These are phyloP conservation scores for Hirschfeldia incana DNA, from an alignment of 345 rosid species.

Conservation along the genomic window DNA sequence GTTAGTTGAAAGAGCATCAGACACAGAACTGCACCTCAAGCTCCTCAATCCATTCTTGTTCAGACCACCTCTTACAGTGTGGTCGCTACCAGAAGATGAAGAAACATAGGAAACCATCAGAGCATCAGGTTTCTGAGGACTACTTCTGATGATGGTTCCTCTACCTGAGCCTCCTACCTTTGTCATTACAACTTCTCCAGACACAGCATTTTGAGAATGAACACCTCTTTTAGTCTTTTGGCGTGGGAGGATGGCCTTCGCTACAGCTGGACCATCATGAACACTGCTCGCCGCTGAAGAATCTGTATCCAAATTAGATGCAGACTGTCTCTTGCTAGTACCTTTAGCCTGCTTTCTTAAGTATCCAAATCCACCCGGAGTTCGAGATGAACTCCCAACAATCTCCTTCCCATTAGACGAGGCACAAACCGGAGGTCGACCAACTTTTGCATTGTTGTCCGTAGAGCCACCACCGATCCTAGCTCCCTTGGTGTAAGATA, in stretches of 20 bases:
- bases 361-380: conserved; percentile 36
- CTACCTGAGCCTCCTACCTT: conserved; percentile 56
- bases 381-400: conserved; percentile 67
- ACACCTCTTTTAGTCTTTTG: conserved; percentile 30
- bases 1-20: conserved; percentile 50
- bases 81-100: conserved; percentile 48
- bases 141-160: conserved; percentile 41
- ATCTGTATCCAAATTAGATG: conserved; percentile 53
- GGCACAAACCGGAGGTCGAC: neutral
- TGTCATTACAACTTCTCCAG: conserved; percentile 32
- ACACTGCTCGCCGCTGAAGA: conserved; percentile 66
- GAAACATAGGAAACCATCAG: conserved; percentile 29
- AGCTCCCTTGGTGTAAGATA: conserved; percentile 48
- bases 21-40: conserved; percentile 57
- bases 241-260: conserved; percentile 2
- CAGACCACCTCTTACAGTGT: conserved; percentile 39
- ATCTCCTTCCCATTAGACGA: conserved; percentile 62
- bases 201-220: conserved; percentile 17
- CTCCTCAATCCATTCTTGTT: conserved; percentile 55
- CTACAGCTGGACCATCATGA: conserved; percentile 41
- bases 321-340: conserved; percentile 35
- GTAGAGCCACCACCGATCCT: conserved; percentile 42
- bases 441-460: conserved; percentile 47
- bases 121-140: conserved; percentile 42
- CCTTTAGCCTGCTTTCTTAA: conserved; percentile 39